A percentile compares a stretch with the other conserved stretches of the same genome.
Conservation (phyloP, 2,329 filamentous ascomycete genomes). For the Diaporthe longicolla region DNA sequence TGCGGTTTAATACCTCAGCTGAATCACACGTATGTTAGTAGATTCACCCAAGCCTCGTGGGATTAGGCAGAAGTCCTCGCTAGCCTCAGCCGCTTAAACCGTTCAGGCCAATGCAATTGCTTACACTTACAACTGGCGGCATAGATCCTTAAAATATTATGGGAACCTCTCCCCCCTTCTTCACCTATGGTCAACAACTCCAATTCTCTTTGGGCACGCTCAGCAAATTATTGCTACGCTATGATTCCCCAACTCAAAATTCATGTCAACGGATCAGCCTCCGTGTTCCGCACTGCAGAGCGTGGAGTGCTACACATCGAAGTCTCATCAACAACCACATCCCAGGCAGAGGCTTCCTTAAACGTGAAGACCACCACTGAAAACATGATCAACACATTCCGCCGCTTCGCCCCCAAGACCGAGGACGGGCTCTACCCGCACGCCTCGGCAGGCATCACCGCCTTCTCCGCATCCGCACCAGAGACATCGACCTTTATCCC, state of each 20-base stretch:
- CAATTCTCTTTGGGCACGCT: not conserved
- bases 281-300: slow-evolving; percentile 44
- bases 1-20: not conserved
- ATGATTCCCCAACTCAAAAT: slow-evolving; percentile 44
- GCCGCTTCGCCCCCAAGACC: slow-evolving; percentile 41
- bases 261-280: slow-evolving; percentile 42
- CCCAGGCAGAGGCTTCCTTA: slow-evolving; percentile 37
- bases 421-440: slow-evolving; percentile 42
- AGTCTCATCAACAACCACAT: slow-evolving; percentile 29
- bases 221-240: not conserved
- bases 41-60: not conserved
- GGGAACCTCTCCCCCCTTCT: no score
- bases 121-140: no score
- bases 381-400: slow-evolving; percentile 39
- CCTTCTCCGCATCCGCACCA: slow-evolving; percentile 43
- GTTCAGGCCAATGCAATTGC: not conserved
- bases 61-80: slow-evolving; percentile 7
- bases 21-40: not conserved
- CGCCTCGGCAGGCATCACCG: slow-evolving; percentile 44
- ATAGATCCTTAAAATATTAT: no score
- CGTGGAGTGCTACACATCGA: slow-evolving; percentile 43
- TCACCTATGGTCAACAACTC: not conserved
- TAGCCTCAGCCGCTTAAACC: not conserved
- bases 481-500: slow-evolving; percentile 35
- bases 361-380: slow-evolving; percentile 39